Evolutionary conservation across 768 basidiomycete genomes (phyloP), one percentile per base, ranked within the genome.

Genomic region (Russula earlei): DNA sequence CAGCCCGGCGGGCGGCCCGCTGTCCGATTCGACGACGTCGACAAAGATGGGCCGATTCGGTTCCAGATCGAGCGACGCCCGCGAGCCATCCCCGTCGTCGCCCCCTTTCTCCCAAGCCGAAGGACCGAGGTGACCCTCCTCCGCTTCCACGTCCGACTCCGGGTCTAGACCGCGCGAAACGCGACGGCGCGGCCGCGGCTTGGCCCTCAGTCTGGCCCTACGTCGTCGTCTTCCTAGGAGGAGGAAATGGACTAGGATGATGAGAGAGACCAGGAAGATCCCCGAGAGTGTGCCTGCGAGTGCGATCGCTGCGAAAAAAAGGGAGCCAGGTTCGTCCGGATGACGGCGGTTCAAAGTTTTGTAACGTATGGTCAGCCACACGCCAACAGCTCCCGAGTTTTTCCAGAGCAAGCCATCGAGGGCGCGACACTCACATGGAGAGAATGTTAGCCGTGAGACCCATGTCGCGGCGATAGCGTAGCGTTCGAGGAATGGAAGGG

Each of bases 1-100:
- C 46, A 60, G n/a, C 25, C 27, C 59, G 4, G 55, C 19, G 25
- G 45, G 44, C 20, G 55, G 14, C 2, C 59, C 50, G 27, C 48
- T 20, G 7, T 36, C 37, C 19, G 56, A 52, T n/a, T 56, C 54
- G 15, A 36, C 55, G 6, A 60, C 41, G 22, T 60, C 56, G 17
- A 60, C 59, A 40, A 48, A 58, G 47, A 60, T 33, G 19, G 59
- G 59, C 17, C 41, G 59, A 27, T 60, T 58, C 38, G 59, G 59
- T 33, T 40, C 43, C 45, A 60, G 25, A 29, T 46, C 38, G 45
- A 60, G 36, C 44, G 59, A 60, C 37, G 40, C 29, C 11, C 33
- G 49, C 38, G 55, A 52, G n/a, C 34, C 50, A 20, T 37, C 29
- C 29, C 34, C 34, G 10, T 14, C 34, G 34, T 4, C 15, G 34